Percentiles rank a stretch among this genome's conserved stretches.
These are phyloP conservation scores for Pichia terricola DNA, from an alignment of 1,139 yeast species.

Conservation along the genomic window DNA sequence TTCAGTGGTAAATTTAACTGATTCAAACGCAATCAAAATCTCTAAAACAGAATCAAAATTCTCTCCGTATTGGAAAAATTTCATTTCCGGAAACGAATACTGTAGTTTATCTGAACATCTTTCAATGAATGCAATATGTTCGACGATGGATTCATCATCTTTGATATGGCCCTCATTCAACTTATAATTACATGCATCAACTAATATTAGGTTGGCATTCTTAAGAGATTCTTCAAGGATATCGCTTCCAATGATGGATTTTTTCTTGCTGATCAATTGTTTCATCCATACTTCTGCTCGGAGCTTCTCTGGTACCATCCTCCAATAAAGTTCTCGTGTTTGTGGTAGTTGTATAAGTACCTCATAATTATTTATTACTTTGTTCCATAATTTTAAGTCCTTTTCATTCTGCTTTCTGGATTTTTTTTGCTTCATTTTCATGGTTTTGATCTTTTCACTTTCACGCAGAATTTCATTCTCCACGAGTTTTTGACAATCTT, in stretches of 20 bases:
- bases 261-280: slow-evolving; percentile 29
- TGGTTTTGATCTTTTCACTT: slow-evolving; percentile 27
- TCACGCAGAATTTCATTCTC: slow-evolving; percentile 38
- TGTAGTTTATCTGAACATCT: slow-evolving; percentile 16
- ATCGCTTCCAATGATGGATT: slow-evolving; percentile 8
- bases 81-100: slow-evolving; percentile 21
- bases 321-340: slow-evolving; percentile 55
- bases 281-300: slow-evolving; percentile 43
- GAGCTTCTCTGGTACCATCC: slow-evolving; percentile 45
- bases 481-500: slow-evolving; percentile 44
- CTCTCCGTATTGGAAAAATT: slow-evolving; percentile 22
- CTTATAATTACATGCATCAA: slow-evolving; percentile 23
- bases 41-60: slow-evolving; percentile 22
- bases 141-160: slow-evolving; percentile 8
- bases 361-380: slow-evolving; percentile 32
- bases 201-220: slow-evolving; percentile 17
- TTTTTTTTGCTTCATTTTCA: slow-evolving; percentile 25
- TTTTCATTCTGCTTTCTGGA: slow-evolving; percentile 25
- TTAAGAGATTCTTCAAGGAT: slow-evolving; percentile 13
- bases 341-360: slow-evolving; percentile 29
- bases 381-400: slow-evolving; percentile 39
- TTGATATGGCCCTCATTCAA: slow-evolving; percentile 6
- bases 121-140: slow-evolving; percentile 18
- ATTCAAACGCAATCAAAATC: slow-evolving; percentile 17
- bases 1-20: slow-evolving; percentile 7